Base-by-base conservation (phyloP, 164 flowering plant genomes). In the Liquidambar formosana region DNA sequence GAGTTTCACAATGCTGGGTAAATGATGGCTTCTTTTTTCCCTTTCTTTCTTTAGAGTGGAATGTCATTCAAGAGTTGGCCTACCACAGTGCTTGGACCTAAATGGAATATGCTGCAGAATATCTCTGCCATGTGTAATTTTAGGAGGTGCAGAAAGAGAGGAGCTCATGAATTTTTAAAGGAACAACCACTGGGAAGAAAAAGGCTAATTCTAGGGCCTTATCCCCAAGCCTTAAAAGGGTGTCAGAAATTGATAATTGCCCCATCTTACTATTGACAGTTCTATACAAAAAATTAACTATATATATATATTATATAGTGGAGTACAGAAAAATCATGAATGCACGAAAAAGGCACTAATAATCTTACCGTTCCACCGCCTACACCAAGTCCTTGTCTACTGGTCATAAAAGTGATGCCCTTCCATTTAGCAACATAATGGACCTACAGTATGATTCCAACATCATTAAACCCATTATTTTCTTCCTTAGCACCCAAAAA, bases 371-470 rank as follows among this genome's bases (percentile, higher is more conserved):
- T 89, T 75, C 97, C 97, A 68, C 99, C 99, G 46, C 94, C 89
- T 74, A 92, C 96, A 16, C 99, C 99, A 44, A 92, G 74, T 47
- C 99, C 99, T 82, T 94, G 99, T 74, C 99, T 87, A 64, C 99
- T 92, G 0, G 99, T 94, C 99, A 92, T 94, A 75, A 92, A 94
- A 10, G 97, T 92, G 75, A 94, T 78, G 44, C 84, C 83, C 78
- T 71, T 94, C 99, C 97, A 92, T 77, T 91, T 94, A 45, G 99
- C 99, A 75, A 94, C 99, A 79, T 94, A 94, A 65, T 94, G 99
- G 49, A 94, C 92, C 99, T 95, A 72, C 64, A 82, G 68, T 18
- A 75, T 54, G 52, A 76, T 52, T 57, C 33, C 26, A 56, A 21
- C 28, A 58, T 46, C 47, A 57, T 23, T 28, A 69, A 8, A 43